Evolutionary conservation across 2,329 filamentous ascomycete genomes (phyloP), one percentile per base, ranked within the genome.

Genomic region (Blastomyces parvus): DNA sequence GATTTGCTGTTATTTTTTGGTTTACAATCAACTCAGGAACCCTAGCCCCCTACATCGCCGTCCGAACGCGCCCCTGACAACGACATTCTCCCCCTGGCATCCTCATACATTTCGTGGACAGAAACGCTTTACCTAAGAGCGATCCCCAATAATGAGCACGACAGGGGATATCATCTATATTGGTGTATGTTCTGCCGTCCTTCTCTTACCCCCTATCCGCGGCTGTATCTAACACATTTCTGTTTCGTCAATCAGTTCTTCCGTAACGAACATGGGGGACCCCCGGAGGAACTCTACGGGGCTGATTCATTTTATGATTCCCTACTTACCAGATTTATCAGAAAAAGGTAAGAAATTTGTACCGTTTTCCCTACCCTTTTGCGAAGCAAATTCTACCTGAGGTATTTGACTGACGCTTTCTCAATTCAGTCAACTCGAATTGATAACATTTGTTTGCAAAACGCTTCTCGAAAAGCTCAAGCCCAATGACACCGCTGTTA

Each of bases 241-340:
- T 38, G 36, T 38, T 38, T 38, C 36, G 36, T 38, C 36, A 13
- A 38, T 38, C 9, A 59, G 58, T 59, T 59, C 58, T 59, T 27
- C 27, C 40, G 17, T 5, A 58, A 14, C 14, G 11, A 48, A 55
- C 25, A 74, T 86, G 88, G 78, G 36, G 36, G 13, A 11, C 88
- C 90, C 59, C 85, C 88, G 58, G 80, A 88, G 70, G 90, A 95
- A 79, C 82, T 96, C 66, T 84, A 83, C 74, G 81, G 84, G 67
- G 91, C 90, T 77, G 88, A 87, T 75, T 89, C 95, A 70, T 82
- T 96, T 68, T 86, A 82, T 74, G 84, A 82, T 69, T 94, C 89
- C 79, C 90, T 86, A 46, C 3, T 59, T 8, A 58, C 55, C 63
- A 85, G 87, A 76, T 95, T 95, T 80, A 92, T 88, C 67, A 82